Evolutionary conservation across 164 flowering plant genomes (phyloP), one percentile per base, ranked within the genome.

Genomic region (Aristolochia fimbriata): DNA sequence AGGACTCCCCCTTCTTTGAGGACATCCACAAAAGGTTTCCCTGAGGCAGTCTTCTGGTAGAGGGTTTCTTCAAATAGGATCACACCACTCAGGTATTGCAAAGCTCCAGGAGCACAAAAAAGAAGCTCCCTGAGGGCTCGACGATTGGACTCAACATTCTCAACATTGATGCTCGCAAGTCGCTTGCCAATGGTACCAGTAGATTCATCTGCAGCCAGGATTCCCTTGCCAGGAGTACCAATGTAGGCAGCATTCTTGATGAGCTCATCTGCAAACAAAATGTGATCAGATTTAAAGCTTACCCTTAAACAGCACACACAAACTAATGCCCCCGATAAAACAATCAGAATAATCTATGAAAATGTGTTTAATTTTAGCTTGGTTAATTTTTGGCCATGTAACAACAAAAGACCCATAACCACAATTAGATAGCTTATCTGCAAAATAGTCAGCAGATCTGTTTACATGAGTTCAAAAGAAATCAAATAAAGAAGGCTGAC

Each of bases 171-270:
- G 76, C 82, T 73, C 6, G 79, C 46, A 6, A 78, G 66, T 30
- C 79, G 78, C 72, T 79, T 79, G 15, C 80, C 83, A 22, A 79
- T 79, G 23, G 83, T 79, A 27, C 83, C 80, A 23, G 80, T 79
- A 14, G 78, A 76, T 59, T 79, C 43, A 37, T 37, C 43, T 37
- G 43, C 43, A 37, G 80, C 83, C 23, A 79, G 80, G 57, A 79
- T 79, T 20, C 83, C 83, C 78, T 72, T 79, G 22, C 80, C 83
- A n/a, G 79, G 82, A 57, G 79, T 78, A 41, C 78, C 80, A 62
- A 79, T 76, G 72, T 79, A 77, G 43, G 43, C 43, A 37, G 43
- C 43, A 37, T 37, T 37, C 43, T 37, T 37, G 43, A 37, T 37
- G 43, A 37, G 43, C 43, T 37, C 43, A 37, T 37, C 43, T 37